phyloP scores from a whole-genome alignment of 139 green algal genomes.

The Chlorella ohadii region DNA sequence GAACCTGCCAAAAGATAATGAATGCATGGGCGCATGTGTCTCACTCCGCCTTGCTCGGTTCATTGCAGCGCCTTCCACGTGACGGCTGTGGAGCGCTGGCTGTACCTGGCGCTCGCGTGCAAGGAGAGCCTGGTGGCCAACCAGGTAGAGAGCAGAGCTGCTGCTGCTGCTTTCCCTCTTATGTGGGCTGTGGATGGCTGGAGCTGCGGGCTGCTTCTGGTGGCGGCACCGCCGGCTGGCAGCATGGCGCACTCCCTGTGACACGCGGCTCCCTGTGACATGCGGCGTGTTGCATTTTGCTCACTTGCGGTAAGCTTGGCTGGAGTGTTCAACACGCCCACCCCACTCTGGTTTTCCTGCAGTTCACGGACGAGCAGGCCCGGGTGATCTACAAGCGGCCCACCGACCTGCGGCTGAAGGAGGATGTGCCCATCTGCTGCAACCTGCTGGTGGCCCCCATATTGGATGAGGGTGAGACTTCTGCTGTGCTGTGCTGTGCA shows the following conservation, averaged over 20 bases:
- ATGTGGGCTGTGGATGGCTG: too few relatives aligned
- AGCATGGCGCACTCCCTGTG: too few relatives aligned
- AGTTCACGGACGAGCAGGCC: not conserved
- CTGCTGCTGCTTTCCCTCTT: not conserved
- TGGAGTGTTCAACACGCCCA: too few relatives aligned
- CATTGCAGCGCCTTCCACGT: conserved; percentile 72
- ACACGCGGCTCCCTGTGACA: too few relatives aligned
- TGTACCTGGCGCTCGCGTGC: conserved; percentile 75
- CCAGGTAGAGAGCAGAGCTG: conserved; percentile 5
- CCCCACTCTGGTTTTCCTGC: not conserved
- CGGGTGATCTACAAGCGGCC: conserved; percentile 71
- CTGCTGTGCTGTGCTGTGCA: not conserved
- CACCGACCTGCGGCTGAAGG: conserved; percentile 67
- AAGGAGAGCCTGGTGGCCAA: conserved; percentile 71
- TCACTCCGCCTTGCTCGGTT: too few relatives aligned
- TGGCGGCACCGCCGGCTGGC: too few relatives aligned
- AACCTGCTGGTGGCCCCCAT: conserved; percentile 80
- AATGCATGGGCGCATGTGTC: too few relatives aligned
- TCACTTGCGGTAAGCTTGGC: too few relatives aligned
- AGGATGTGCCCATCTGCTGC: conserved; percentile 71
- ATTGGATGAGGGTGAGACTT: conserved; percentile 69
- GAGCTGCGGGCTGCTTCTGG: too few relatives aligned
- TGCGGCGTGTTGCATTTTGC: too few relatives aligned
- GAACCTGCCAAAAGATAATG: too few relatives aligned
- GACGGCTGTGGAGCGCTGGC: conserved; percentile 79